Conservation (phyloP, 1,284 basidiomycete genomes). For the Vanrija sp. region DNA sequence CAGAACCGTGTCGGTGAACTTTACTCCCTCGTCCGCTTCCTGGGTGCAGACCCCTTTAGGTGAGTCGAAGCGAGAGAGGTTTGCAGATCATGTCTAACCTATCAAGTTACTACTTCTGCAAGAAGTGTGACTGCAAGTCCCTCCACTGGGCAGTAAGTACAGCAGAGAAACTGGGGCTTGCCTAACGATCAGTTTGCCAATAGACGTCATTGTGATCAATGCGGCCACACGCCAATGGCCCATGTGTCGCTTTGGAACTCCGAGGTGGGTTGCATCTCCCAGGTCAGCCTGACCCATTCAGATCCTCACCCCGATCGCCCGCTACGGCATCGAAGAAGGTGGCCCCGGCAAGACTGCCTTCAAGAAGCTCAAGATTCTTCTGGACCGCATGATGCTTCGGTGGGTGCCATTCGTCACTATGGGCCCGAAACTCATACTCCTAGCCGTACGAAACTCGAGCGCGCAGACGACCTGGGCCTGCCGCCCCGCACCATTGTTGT, state of each 20-base stretch:
- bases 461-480: constrained; percentile 95
- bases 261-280: constrained; percentile 19
- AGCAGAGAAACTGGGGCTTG: constrained; percentile 6
- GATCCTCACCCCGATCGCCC: constrained; percentile 90
- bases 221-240: constrained; percentile 91
- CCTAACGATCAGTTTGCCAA: constrained; percentile 61
- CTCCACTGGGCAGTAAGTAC: constrained; percentile 53
- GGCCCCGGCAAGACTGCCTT: constrained; percentile 76
- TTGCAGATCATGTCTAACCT: background rate
- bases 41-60: constrained; percentile 81
- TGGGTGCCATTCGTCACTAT: background rate
- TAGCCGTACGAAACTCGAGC: constrained; percentile 65
- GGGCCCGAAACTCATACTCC: background rate
- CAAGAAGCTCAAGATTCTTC: constrained; percentile 81
- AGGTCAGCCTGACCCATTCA: constrained; percentile 60
- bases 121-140: constrained; percentile 57
- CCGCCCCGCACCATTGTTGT: constrained; percentile 90
- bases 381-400: constrained; percentile 96
- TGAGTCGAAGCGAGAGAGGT: constrained; percentile 5
- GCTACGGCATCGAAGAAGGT: constrained; percentile 57
- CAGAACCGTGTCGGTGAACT: constrained; percentile 97
- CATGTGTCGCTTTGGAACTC: constrained; percentile 61
- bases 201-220: constrained; percentile 79
- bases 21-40: constrained; percentile 85
- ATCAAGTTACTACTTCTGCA: constrained; percentile 76